Evolutionary conservation across 2,329 filamentous ascomycete genomes (phyloP), one percentile per base, ranked within the genome.

Genomic region (Amauroascus verrucosus): DNA sequence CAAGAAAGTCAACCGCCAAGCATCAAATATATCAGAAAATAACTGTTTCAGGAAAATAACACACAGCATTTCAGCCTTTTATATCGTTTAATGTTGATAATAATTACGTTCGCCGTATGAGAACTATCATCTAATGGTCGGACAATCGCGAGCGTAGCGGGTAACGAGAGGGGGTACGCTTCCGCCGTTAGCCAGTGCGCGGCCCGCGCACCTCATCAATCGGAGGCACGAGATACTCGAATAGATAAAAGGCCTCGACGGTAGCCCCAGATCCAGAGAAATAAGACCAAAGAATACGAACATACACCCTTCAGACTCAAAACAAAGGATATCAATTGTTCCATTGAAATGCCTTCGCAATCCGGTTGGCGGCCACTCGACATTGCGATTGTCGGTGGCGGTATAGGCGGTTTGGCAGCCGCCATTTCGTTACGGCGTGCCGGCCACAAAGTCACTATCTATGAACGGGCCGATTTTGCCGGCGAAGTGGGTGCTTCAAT

Each of bases 401-500:
- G 77, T 6, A 77, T 79, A 51, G 78, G 77, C 22, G 78, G 78
- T 37, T 65, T 80, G 46, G 72, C 71, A 14, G 70, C 69, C 1
- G 74, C 75, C 0, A 75, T 77, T 46, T 72, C 77, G 1, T 69
- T 81, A 5, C 72, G 77, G 20, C 73, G 75, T 20, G 72, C 73
- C 14, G 78, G 78, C 48, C 77, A 80, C 62, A 64, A 68, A 3
- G 76, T 80, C 1, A 83, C 79, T 18, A 77, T 86, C 57, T 86
- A 86, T 62, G 83, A 85, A 63, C 77, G 77, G 35, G 74, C 76
- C 32, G 80, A 86, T 64, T 86, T 80, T 59, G 81, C 76, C 0
- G 81, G 82, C 13, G 83, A 86, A 63, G 82, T 84, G 0, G 83
- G 83, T 11, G 81, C 81, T 0, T 84, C 82, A 0, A 76, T 85